Evolutionary conservation across 1,284 basidiomycete species (phyloP).

Genomic region (Ustilago trichophora): DNA sequence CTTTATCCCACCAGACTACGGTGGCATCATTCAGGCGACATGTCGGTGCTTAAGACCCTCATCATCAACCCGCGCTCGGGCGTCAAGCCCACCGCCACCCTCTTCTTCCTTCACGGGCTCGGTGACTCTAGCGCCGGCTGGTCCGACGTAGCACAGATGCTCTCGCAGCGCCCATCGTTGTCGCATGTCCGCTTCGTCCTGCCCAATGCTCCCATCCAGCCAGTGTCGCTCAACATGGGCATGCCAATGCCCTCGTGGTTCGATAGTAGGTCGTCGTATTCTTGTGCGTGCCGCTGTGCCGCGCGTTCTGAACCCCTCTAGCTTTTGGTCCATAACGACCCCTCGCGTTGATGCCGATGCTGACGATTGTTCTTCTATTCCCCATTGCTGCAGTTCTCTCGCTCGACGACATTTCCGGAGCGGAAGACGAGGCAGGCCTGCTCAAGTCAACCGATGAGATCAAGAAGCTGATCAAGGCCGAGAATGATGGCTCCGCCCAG

Average conservation of each 20-base stretch:
- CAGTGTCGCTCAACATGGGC: conserved; percentile 64
- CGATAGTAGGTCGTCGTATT: conserved; percentile 60
- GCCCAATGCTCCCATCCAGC: conserved; percentile 64
- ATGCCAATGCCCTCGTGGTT: conserved; percentile 66
- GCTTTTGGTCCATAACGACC: not conserved
- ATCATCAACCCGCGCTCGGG: conserved; percentile 59
- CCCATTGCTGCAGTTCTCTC: conserved; percentile 15
- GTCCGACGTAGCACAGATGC: conserved; percentile 64
- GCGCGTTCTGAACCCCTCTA: not conserved
- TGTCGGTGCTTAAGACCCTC: conserved; percentile 60
- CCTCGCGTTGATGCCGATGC: not conserved
- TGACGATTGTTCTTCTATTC: no score
- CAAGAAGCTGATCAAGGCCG: conserved; percentile 57
- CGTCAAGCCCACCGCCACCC: conserved; percentile 57
- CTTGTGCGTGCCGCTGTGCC: conserved; percentile 35
- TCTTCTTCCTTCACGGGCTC: conserved; percentile 64
- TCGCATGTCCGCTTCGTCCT: conserved; percentile 64
- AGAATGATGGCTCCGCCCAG: conserved; percentile 54
- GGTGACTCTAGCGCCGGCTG: conserved; percentile 64
- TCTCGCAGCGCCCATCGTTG: conserved; percentile 57
- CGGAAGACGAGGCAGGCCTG: conserved; percentile 63
- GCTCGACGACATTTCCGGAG: conserved; percentile 57
- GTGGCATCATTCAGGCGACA: conserved; percentile 7
- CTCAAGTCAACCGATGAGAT: conserved; percentile 53
- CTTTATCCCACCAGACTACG: not conserved